Percentiles rank a stretch among this genome's conserved stretches.
phyloP scores from a whole-genome alignment of 108 stramenopile species.

The Cyclotella kingstonii region DNA sequence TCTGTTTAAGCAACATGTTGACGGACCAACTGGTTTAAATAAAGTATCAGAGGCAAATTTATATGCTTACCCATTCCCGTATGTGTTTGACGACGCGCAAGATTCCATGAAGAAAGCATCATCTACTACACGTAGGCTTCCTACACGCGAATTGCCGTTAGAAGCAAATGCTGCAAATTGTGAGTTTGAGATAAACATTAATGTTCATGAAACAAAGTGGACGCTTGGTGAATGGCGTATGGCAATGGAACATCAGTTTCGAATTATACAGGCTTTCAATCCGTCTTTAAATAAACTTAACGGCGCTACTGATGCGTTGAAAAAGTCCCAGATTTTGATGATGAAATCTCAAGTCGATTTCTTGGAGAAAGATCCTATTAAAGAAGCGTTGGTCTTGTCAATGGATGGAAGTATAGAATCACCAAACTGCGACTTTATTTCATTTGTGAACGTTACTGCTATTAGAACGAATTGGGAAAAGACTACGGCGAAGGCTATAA shows the following conservation, averaged over 20 bases:
- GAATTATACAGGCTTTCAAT: conserved; percentile 40
- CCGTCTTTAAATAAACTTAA: conserved; percentile 8
- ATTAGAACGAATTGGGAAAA: conserved; percentile 84
- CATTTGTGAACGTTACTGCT: conserved; percentile 77
- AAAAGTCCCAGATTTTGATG: conserved; percentile 34
- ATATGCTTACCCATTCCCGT: conserved; percentile 61
- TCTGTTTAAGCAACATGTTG: conserved; percentile 1
- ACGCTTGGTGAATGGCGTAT: conserved; percentile 67
- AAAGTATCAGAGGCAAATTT: background rate
- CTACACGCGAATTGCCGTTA: conserved; percentile 55
- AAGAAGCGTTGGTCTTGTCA: conserved; percentile 66
- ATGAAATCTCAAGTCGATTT: conserved; percentile 40
- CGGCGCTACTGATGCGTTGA: conserved; percentile 17
- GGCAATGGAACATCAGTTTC: conserved; percentile 39
- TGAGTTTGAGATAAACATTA: conserved; percentile 76
- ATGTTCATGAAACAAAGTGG: conserved; percentile 65
- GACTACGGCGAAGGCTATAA: conserved; percentile 84
- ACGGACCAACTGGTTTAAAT: background rate
- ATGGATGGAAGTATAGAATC: conserved; percentile 71
- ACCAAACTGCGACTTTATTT: conserved; percentile 63
- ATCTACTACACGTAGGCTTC: conserved; percentile 50
- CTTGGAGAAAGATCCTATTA: conserved; percentile 39
- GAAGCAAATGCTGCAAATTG: conserved; percentile 69
- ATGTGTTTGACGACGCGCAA: conserved; percentile 59
- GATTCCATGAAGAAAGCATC: conserved; percentile 48